Percentiles rank a stretch among this genome's conserved stretches.
Conservation (phyloP, 805 yeast species). For the Candida verbasci region DNA sequence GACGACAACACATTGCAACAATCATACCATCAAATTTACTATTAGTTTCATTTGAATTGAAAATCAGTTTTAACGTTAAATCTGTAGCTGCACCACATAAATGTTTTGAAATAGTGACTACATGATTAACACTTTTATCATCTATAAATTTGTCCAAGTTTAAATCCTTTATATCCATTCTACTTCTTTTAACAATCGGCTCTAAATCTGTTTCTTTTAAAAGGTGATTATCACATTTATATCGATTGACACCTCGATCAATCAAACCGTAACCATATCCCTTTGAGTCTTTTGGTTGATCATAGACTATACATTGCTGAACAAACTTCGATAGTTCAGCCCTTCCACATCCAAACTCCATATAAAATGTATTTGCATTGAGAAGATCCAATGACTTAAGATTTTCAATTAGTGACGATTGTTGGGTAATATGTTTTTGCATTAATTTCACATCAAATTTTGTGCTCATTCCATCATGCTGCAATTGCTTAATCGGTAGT, state of each 20-base stretch:
- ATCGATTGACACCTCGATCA: conserved; percentile 72
- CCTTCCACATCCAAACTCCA: conserved; percentile 91
- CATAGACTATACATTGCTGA: conserved; percentile 28
- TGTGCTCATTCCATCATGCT: conserved; percentile 26
- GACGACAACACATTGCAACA: conserved; percentile 93
- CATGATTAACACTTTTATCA: conserved; percentile 14
- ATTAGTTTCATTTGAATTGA: conserved; percentile 27
- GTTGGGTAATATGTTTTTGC: conserved; percentile 78
- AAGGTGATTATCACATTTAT: conserved; percentile 75
- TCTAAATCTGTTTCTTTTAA: conserved; percentile 22
- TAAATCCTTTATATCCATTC: conserved; percentile 79
- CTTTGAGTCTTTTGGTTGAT: not conserved
- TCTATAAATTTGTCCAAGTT: conserved; percentile 43
- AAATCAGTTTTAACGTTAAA: conserved; percentile 64
- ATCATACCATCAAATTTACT: conserved; percentile 49
- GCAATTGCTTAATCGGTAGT: conserved; percentile 12
- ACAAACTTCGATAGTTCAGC: conserved; percentile 76
- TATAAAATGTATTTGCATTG: conserved; percentile 30
- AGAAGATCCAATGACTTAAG: conserved; percentile 42
- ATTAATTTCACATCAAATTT: conserved; percentile 44
- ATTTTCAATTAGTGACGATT: conserved; percentile 73
- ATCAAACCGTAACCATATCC: conserved; percentile 51
- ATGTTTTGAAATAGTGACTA: conserved; percentile 79
- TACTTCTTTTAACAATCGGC: conserved; percentile 46
- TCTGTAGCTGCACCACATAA: conserved; percentile 95